These are phyloP conservation scores for Hapsidospora chrysogenum DNA, from an alignment of 495 filamentous ascomycete genomes.

Conservation along the genomic window DNA sequence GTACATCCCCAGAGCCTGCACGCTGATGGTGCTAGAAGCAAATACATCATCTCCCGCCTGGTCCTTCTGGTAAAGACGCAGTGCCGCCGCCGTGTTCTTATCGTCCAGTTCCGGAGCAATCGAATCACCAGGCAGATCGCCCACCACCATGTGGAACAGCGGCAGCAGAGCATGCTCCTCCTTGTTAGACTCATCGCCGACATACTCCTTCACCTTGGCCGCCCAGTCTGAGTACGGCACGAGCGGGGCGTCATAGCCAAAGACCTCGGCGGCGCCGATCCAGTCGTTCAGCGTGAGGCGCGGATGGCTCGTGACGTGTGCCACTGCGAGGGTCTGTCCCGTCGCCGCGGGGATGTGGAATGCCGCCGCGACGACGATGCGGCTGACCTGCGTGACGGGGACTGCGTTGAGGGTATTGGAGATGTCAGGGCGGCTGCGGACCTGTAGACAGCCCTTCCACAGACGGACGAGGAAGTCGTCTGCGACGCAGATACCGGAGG, in stretches of 20 bases:
- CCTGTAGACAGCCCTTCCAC: constrained; percentile 58
- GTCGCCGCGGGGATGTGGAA: constrained; percentile 23
- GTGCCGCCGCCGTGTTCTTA: constrained; percentile 35
- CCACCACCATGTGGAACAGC: constrained; percentile 54
- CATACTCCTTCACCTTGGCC: background rate
- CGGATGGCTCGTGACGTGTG: constrained; percentile 55
- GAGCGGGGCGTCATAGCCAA: constrained; percentile 46
- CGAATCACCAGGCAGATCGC: constrained; percentile 48
- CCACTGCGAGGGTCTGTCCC: constrained; percentile 31
- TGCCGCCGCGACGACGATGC: constrained; percentile 46
- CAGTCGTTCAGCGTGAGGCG: constrained; percentile 49
- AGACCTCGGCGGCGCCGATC: constrained; percentile 38
- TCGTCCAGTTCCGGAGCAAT: constrained; percentile 55
- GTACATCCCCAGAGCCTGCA: constrained; percentile 1
- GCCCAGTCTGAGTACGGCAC: constrained; percentile 27
- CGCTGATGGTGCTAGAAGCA: background rate
- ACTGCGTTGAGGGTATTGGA: constrained; percentile 64
- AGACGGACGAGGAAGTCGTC: constrained; percentile 71
- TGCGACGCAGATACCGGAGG: constrained; percentile 45
- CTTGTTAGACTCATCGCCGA: background rate
- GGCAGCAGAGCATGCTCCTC: constrained; percentile 24
- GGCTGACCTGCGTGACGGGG: constrained; percentile 55
- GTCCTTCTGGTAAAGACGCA: constrained; percentile 13
- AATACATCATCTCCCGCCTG: background rate
- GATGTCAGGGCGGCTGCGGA: constrained; percentile 45